Evolutionary conservation across 1,284 basidiomycete species (phyloP).

Genomic region (Laetiporus sulphureus): DNA sequence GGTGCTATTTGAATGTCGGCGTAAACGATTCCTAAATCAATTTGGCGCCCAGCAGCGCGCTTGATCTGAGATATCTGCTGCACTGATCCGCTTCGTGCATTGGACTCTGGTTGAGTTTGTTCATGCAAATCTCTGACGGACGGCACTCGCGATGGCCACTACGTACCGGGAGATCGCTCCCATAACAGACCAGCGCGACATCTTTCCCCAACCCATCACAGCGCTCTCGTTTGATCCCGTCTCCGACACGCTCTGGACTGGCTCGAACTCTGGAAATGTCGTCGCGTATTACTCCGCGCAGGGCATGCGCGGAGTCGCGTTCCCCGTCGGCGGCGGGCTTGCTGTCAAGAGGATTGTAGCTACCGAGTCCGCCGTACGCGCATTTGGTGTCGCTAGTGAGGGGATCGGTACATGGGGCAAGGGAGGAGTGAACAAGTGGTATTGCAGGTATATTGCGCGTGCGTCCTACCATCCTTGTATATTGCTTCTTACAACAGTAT

Average conservation of each 20-base stretch:
- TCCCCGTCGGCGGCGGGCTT: constrained; percentile 58
- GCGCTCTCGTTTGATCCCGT: constrained; percentile 86
- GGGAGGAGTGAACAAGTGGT: constrained; percentile 81
- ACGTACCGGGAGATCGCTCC: constrained; percentile 33
- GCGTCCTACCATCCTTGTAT: not conserved
- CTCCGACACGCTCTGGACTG: constrained; percentile 87
- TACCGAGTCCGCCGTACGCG: constrained; percentile 72
- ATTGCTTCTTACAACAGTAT: not conserved
- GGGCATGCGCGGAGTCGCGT: constrained; percentile 70
- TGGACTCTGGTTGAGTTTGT: too few species aligned
- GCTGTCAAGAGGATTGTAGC: constrained; percentile 68
- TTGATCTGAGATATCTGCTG: too few species aligned
- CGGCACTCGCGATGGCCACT: constrained; percentile 25
- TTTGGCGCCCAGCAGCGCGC: too few species aligned
- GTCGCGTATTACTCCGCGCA: constrained; percentile 66
- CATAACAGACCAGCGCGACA: constrained; percentile 29
- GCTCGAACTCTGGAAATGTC: constrained; percentile 69
- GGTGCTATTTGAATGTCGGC: too few species aligned
- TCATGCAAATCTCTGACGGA: too few species aligned
- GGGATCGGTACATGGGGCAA: constrained; percentile 74
- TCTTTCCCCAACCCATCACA: constrained; percentile 52
- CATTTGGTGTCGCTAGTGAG: constrained; percentile 46
- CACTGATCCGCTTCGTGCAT: too few species aligned
- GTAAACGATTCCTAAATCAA: too few species aligned
- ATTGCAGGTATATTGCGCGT: constrained; percentile 43